phyloP scores from a whole-genome alignment of 441 rosid genomes.

The Raphanus hybrid region DNA sequence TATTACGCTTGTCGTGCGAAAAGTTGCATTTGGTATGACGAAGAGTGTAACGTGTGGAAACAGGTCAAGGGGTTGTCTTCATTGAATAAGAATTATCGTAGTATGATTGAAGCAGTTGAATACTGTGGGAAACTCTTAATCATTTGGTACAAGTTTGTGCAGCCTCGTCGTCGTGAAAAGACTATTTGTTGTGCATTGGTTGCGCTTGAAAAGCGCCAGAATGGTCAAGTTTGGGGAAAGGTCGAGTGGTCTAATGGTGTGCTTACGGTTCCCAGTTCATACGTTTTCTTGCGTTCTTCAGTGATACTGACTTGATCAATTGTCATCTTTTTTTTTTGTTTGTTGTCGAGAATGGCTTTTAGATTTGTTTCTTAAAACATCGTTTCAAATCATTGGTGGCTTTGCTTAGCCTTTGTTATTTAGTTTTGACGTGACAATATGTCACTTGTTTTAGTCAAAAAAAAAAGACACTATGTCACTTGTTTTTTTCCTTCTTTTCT shows the following conservation, averaged over 20 bases:
- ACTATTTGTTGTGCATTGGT: neutral
- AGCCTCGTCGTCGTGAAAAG: neutral
- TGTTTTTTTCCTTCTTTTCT: too few species aligned
- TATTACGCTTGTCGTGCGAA: neutral
- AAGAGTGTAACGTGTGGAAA: neutral
- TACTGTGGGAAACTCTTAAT: neutral
- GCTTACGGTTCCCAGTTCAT: neutral
- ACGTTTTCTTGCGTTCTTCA: neutral
- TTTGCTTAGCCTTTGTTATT: neutral
- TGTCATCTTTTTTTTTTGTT: neutral
- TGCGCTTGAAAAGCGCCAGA: neutral
- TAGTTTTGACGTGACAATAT: neutral
- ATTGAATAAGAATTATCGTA: neutral
- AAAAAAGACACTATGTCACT: too few species aligned
- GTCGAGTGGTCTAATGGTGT: neutral
- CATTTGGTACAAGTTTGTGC: neutral
- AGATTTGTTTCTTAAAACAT: neutral
- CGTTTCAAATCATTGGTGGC: neutral
- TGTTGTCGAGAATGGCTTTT: neutral
- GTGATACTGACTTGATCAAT: neutral
- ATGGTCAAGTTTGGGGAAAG: constrained; percentile 1
- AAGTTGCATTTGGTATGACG: neutral
- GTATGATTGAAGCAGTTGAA: neutral
- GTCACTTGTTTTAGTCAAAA: neutral
- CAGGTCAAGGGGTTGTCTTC: neutral